Conservation (phyloP, 2,329 filamentous ascomycete species). For the Phaeosphaeria sp. region DNA sequence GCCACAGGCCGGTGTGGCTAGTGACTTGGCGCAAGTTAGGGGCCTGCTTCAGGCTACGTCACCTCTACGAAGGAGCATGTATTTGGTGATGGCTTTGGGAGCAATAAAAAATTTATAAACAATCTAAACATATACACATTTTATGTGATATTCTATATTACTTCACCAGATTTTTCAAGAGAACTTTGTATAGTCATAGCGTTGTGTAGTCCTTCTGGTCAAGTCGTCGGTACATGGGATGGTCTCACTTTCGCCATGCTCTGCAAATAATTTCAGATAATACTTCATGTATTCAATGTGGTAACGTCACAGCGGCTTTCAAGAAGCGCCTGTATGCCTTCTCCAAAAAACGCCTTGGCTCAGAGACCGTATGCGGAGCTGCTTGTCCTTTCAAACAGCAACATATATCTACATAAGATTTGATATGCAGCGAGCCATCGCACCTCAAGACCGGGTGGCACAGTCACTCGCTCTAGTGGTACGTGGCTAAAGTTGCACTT, state of each 20-base stretch:
- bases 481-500: neutral
- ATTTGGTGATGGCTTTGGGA: too few relatives aligned
- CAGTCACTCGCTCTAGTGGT: too few relatives aligned
- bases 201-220: too few relatives aligned
- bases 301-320: neutral
- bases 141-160: too few relatives aligned
- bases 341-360: slow-evolving; percentile 1
- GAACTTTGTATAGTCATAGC: too few relatives aligned
- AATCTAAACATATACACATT: too few relatives aligned
- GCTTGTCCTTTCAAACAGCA: neutral
- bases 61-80: too few relatives aligned
- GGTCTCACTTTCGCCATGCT: neutral
- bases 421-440: neutral
- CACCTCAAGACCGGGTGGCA: neutral
- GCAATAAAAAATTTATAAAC: too few relatives aligned
- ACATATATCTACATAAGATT: slow-evolving; percentile 1
- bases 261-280: neutral
- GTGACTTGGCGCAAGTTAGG: neutral
- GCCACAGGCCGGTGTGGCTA: slow-evolving; percentile 23
- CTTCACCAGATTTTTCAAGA: too few relatives aligned
- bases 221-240: too few relatives aligned
- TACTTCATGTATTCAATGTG: neutral
- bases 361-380: neutral
- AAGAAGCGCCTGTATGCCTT: neutral
- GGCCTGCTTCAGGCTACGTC: slow-evolving; percentile 10